These are phyloP conservation scores for Monosporascus ibericus DNA, from an alignment of 2,329 filamentous ascomycete genomes.

Conservation along the genomic window DNA sequence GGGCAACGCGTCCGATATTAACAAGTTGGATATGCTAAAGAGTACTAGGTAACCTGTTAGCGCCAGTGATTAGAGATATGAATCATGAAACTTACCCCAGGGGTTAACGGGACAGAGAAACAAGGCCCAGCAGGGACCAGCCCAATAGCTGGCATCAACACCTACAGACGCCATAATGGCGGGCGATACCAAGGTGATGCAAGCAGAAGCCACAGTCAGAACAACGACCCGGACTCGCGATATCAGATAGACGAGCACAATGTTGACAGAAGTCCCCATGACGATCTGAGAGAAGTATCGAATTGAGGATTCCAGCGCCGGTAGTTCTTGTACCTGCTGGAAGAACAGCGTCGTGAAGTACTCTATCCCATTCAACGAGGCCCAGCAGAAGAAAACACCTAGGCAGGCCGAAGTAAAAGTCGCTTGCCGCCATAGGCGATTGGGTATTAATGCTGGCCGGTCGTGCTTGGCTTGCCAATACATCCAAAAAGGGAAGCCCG, in stretches of 20 bases:
- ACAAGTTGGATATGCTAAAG: conserved; percentile 49
- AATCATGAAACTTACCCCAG: conserved; percentile 26
- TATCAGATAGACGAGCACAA: conserved; percentile 36
- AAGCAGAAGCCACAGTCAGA: conserved; percentile 31
- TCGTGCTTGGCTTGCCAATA: conserved; percentile 1
- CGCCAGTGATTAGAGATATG: not conserved
- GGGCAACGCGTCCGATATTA: conserved; percentile 50
- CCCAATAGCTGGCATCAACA: conserved; percentile 45
- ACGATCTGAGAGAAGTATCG: conserved; percentile 39
- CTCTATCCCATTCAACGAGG: conserved; percentile 37
- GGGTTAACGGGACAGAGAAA: conserved; percentile 37
- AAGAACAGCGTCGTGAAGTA: conserved; percentile 37
- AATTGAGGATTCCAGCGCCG: conserved; percentile 33
- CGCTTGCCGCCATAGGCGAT: conserved; percentile 48
- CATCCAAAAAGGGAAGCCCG: conserved; percentile 40
- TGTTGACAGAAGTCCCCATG: conserved; percentile 35
- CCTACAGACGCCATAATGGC: conserved; percentile 48
- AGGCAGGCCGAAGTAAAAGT: conserved; percentile 47
- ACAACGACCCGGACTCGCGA: conserved; percentile 31
- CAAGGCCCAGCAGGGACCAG: conserved; percentile 36
- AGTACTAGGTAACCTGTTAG: conserved; percentile 29
- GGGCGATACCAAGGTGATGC: conserved; percentile 40
- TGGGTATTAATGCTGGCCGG: conserved; percentile 45
- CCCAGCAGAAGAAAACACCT: conserved; percentile 35
- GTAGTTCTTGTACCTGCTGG: conserved; percentile 36